Base-by-base conservation (phyloP, 306 rosid genomes). In the Begonia loranthoides region DNA sequence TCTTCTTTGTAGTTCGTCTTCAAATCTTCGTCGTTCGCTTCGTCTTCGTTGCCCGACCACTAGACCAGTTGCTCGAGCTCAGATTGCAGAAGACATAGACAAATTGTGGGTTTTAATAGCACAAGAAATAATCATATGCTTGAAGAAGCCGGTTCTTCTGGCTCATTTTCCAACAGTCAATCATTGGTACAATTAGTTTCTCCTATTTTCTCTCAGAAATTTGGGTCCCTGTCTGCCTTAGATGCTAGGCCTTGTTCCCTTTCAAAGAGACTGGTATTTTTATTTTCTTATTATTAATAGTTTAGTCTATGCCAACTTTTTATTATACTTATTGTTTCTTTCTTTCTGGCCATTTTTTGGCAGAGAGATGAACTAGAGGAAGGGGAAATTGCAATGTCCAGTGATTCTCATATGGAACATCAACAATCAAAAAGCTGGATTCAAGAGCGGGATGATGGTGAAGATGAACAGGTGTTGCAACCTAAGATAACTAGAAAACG, bases 391-490 rank as follows among this genome's bases (percentile, higher is more conserved):
- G 95, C 88, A 9, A 72, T 64, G 41, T 90, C 97, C 44, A 92
- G 94, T 48, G 97, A 82, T 66, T 90, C 97, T 74, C 95, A 73
- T 65, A 59, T 90, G 76, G 90, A 85, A 49, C 87, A 68, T 63
- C 95, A 85, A 69, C 94, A 78, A 56, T 90, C 94, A 10, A 94
- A 93, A 76, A 85, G 94, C 71, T 85, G 90, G 81, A 76, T 68
- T 71, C 94, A 89, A 68, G 97, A 89, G 51, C 95, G 94, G 39
- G 97, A 90, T 12, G 95, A 85, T 59, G 84, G 81, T 40, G 97
- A 90, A 74, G 94, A 79, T 58, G 97, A 85, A 53, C 97, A 85
- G 73, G 97, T 80, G 65, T 61, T 90, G 76, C 95, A 85, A 50
- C 95, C 97, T 56, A 90, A 82, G 74, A 71, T 90, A 65, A 90